These are phyloP conservation scores for Penicillium sp. DNA, from an alignment of 2,329 filamentous ascomycete species.

Conservation along the genomic window DNA sequence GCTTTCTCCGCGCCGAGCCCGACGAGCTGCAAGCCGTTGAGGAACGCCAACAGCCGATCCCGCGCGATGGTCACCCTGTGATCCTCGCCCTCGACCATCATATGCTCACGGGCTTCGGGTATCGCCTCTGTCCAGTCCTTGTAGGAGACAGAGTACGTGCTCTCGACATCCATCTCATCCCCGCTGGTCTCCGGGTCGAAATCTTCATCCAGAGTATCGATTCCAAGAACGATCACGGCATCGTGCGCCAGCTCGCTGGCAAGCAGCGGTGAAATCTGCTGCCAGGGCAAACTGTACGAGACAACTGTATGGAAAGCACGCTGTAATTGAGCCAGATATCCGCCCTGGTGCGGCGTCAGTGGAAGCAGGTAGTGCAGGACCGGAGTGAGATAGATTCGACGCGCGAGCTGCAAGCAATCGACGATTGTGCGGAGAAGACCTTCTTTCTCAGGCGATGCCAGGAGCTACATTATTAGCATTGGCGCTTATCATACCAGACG, in stretches of 20 bases:
- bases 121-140: slow-evolving; percentile 38
- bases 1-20: slow-evolving; percentile 58
- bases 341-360: slow-evolving; percentile 28
- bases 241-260: slow-evolving; percentile 48
- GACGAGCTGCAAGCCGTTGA: slow-evolving; percentile 52
- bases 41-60: slow-evolving; percentile 40
- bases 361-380: slow-evolving; percentile 38
- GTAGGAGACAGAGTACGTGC: slow-evolving; percentile 39
- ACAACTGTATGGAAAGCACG: slow-evolving; percentile 51
- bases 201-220: slow-evolving; percentile 34
- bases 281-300: slow-evolving; percentile 49
- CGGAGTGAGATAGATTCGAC: slow-evolving; percentile 40
- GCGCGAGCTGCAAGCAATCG: slow-evolving; percentile 37
- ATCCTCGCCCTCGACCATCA: slow-evolving; percentile 39
- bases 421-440: slow-evolving; percentile 35
- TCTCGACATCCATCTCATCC: slow-evolving; percentile 43
- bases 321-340: slow-evolving; percentile 39
- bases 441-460: slow-evolving; percentile 25
- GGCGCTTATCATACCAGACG: background rate
- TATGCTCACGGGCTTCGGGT: slow-evolving; percentile 26
- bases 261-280: slow-evolving; percentile 46
- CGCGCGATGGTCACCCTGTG: slow-evolving; percentile 32
- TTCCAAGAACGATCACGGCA: slow-evolving; percentile 45
- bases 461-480: slow-evolving; percentile 25
- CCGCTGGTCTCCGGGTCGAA: slow-evolving; percentile 19